Conservation (phyloP, 129 eudicot genomes). For the Deinandra increscens region DNA sequence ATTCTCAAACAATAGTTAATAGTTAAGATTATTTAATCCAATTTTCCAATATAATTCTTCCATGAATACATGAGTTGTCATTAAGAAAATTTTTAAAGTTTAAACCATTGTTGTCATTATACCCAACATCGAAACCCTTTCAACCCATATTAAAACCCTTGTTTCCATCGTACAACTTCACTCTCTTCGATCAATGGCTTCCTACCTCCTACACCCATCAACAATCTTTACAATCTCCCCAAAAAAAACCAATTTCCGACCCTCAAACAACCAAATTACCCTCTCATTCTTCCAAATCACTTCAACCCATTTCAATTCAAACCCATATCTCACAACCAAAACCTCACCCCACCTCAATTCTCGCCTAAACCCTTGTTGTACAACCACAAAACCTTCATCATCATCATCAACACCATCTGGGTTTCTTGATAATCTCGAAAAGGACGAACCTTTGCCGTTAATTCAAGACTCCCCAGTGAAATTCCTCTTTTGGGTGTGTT, state of each 20-base stretch:
- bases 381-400: conserved; percentile 23
- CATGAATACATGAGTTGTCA: neutral
- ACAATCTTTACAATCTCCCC: conserved; percentile 29
- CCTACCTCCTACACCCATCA: conserved; percentile 38
- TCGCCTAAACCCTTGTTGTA: conserved; percentile 21
- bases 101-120: neutral
- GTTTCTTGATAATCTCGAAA: conserved; percentile 32
- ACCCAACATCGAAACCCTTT: conserved; percentile 7
- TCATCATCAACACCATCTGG: conserved; percentile 34
- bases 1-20: too few species aligned
- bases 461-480: conserved; percentile 51
- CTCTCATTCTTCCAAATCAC: conserved; percentile 20
- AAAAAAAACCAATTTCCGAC: conserved; percentile 22
- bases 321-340: conserved; percentile 23
- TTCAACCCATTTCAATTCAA: conserved; percentile 29
- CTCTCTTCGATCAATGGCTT: conserved; percentile 47
- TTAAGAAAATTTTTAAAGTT: too few species aligned
- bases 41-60: too few species aligned
- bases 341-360: conserved; percentile 29
- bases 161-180: conserved; percentile 13
- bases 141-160: conserved; percentile 12
- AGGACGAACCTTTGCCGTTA: conserved; percentile 33
- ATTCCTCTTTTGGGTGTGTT: conserved; percentile 60
- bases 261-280: conserved; percentile 24
- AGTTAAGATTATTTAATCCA: too few species aligned